Evolutionary conservation across 2,329 filamentous ascomycete genomes (phyloP), one percentile per base, ranked within the genome.

Genomic region (Teratosphaeria destructans): DNA sequence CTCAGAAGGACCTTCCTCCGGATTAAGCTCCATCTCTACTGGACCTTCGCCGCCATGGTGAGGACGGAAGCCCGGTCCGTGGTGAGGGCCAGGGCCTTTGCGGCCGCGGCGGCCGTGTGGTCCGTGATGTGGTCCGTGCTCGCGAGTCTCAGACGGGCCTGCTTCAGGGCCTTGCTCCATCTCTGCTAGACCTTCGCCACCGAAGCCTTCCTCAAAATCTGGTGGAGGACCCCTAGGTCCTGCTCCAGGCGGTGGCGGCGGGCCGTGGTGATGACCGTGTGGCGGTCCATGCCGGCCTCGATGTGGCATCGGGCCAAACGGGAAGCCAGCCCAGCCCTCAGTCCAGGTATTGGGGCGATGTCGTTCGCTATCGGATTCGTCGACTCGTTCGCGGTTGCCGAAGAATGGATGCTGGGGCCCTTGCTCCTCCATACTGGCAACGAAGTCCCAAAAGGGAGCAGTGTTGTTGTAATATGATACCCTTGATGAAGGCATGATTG

Each of bases 401-500:
- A 77, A 78, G 70, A 77, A 76, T 29, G 79, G 76, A 65, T 80
- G 75, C 27, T 74, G 69, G 37, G 66, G 61, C 58, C 73, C 75
- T 69, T 76, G 72, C 58, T 77, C 72, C 64, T 83, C 80, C 12
- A 84, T 73, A 62, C 71, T 74, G 57, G 78, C 75, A 57, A 83
- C 65, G 61, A 79, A 81, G 68, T 83, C 80, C 81, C 81, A 83
- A 68, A 83, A 81, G 57, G 80, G 78, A 65, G 77, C 75, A 4
- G 75, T 76, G 59, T 78, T 74, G 60, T 82, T 81, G 73, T 81
- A 76, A 68, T 81, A 79, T 60, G 76, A 75, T 61, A 82, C 72
- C 16, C 34, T 54, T 64, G 78, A 78, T 64, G 78, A 78, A 67
- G 81, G 77, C 80, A 83, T 83, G 60, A 69, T 77, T 64, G 55